Evolutionary conservation across 2,329 filamentous ascomycete genomes (phyloP), one percentile per base, ranked within the genome.

Genomic region (Microsporum ferrugineum): DNA sequence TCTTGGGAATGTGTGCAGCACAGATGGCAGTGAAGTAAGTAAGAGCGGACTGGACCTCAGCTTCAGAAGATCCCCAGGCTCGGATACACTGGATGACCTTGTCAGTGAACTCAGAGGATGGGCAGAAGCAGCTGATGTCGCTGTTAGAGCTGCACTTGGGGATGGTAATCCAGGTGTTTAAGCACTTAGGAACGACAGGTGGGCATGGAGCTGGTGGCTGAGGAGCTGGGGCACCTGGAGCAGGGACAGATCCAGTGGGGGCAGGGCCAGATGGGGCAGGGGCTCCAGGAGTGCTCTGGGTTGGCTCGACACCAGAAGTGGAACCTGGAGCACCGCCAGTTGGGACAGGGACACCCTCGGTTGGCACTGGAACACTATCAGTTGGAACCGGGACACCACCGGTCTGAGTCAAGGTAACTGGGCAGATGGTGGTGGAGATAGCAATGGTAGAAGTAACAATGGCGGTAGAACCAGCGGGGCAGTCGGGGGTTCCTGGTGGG

Each of bases 1-100:
- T 96, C 71, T 82, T 68, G 14, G 82, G 79, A 39, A 89, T 82
- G 75, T 87, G 86, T 59, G 82, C 77, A 62, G 88, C 90, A 78
- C 92, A 97, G 76, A 97, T 89, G 73, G 91, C 91, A 75, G 91
- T 87, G 80, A 96, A 87, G 84, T 89, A 96, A 69, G 83, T 82
- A 63, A 94, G 81, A 63, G 90, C 89, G 68, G 84, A 77, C 60
- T 84, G 79, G 67, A 92, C 80, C 71, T 88, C 82, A 53, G 82
- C 78, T 63, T 86, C 81, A 62, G 81, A 81, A 63, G 81, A 80
- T 65, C 86, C 88, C 81, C 91, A 87, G 61, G 91, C 83, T 70
- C 86, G 84, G 68, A 97, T 80, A 77, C 92, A 97, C 64, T 82
- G 78, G 74, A 88, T 92, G 72, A 96, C 84, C 71, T 86, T 86